phyloP scores from a whole-genome alignment of 148 eudicot species.

The Amaranthus hypochondriacus region DNA sequence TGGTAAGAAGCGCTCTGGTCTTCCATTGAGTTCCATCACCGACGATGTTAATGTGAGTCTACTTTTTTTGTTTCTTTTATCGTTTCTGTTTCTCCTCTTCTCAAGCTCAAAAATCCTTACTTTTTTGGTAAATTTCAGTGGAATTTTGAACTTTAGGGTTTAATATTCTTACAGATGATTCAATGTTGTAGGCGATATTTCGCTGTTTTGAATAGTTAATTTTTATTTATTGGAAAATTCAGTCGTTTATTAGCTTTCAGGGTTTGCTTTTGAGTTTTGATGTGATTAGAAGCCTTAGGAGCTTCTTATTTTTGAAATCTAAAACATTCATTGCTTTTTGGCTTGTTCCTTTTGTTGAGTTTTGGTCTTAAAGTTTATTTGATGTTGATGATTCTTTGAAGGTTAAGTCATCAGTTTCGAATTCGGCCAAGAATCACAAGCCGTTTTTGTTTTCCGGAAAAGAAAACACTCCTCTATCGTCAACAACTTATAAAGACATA shows the following conservation, averaged over 20 bases:
- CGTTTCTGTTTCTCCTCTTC: no score
- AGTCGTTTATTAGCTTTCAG: neutral
- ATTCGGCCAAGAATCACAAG: constrained; percentile 7
- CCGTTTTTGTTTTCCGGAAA: constrained; percentile 16
- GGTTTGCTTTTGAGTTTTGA: neutral
- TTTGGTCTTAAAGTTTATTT: neutral
- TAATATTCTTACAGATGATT: neutral
- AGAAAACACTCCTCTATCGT: constrained; percentile 19
- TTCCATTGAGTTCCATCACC: constrained; percentile 5
- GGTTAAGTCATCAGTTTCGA: constrained; percentile 8
- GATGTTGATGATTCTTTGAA: neutral
- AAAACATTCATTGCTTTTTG: neutral
- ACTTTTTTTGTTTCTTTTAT: neutral
- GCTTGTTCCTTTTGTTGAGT: neutral
- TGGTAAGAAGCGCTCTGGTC: constrained; percentile 14
- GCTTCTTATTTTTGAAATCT: neutral
- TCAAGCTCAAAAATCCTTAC: neutral
- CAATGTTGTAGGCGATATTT: neutral
- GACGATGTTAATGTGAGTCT: constrained; percentile 14
- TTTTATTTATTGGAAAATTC: neutral
- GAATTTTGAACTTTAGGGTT: neutral
- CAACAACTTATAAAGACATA: neutral
- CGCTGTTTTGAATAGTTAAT: neutral
- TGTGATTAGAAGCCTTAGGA: neutral
- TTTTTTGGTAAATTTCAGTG: neutral